These are phyloP conservation scores for Rhypophila decipiens DNA, from an alignment of 495 filamentous ascomycete species.

Conservation along the genomic window DNA sequence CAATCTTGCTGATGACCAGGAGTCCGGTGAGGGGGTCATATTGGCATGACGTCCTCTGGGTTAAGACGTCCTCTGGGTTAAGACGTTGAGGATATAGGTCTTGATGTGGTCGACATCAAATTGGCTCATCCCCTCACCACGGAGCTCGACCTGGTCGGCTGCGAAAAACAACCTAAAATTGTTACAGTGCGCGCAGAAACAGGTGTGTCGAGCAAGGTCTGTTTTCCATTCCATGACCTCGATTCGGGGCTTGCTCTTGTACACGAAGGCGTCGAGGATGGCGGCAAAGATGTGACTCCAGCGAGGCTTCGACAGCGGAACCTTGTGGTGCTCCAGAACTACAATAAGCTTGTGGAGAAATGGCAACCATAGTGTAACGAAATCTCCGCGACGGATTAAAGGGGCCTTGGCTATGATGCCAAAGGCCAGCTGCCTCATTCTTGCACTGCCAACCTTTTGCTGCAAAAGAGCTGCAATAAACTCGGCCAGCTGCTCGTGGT, in stretches of 20 bases:
- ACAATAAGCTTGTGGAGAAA: slow-evolving; percentile 8
- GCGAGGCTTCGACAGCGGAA: slow-evolving; percentile 5
- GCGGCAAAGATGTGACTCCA: slow-evolving; percentile 13
- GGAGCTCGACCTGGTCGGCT: no score
- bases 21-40: no score
- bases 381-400: slow-evolving; percentile 4
- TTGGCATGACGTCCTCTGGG: no score
- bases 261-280: slow-evolving; percentile 8
- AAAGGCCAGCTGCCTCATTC: slow-evolving; percentile 7
- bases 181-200: no score
- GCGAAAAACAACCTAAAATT: no score
- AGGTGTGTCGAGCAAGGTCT: no score
- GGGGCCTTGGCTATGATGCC: slow-evolving; percentile 6
- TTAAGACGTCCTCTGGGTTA: no score
- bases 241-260: slow-evolving; percentile 1
- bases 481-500: slow-evolving; percentile 1
- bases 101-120: no score
- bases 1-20: no score
- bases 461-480: slow-evolving; percentile 6
- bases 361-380: slow-evolving; percentile 14
- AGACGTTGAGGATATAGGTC: background rate
- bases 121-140: no score
- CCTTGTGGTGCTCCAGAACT: slow-evolving; percentile 3
- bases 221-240: background rate
- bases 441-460: background rate